These are phyloP conservation scores for Hymenoscyphus albidus DNA, from an alignment of 2,329 filamentous ascomycete genomes.

Conservation along the genomic window DNA sequence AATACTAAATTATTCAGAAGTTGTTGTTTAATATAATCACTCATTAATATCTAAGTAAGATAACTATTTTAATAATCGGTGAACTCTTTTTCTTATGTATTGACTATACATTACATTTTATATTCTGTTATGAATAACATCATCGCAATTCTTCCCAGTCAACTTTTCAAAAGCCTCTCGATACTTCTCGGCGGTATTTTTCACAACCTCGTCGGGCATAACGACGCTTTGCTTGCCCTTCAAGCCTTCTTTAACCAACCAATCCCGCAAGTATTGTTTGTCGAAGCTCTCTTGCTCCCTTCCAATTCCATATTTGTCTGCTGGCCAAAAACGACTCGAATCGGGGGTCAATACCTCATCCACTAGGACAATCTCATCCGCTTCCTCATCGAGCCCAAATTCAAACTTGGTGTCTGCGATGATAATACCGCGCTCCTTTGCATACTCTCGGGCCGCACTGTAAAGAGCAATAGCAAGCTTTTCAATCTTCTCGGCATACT, in stretches of 20 bases:
- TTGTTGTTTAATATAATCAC: too few relatives aligned
- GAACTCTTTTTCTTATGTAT: too few relatives aligned
- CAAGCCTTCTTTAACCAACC: slow-evolving; percentile 68
- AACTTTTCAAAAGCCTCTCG: slow-evolving; percentile 69
- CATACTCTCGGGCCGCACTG: slow-evolving; percentile 50
- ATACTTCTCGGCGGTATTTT: slow-evolving; percentile 69
- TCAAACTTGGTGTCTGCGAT: slow-evolving; percentile 76
- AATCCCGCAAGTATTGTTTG: slow-evolving; percentile 82
- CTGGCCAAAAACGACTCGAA: slow-evolving; percentile 82
- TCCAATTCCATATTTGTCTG: slow-evolving; percentile 67
- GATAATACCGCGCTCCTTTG: slow-evolving; percentile 58
- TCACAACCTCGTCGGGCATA: slow-evolving; percentile 68
- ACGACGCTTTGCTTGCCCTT: slow-evolving; percentile 69
- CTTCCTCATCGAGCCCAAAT: slow-evolving; percentile 59
- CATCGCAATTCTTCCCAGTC: slow-evolving; percentile 50
- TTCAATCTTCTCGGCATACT: slow-evolving; percentile 57
- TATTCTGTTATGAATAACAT: slow-evolving; percentile 13
- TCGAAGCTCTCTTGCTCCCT: slow-evolving; percentile 79
- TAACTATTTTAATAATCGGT: too few relatives aligned
- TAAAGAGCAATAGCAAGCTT: slow-evolving; percentile 57
- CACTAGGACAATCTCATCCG: slow-evolving; percentile 61
- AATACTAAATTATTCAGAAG: too few relatives aligned
- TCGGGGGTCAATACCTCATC: slow-evolving; percentile 77
- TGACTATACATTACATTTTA: background rate
- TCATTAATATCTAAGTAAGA: too few relatives aligned